Base-by-base conservation (phyloP, 2,329 filamentous ascomycete species). In the Trichoderma gracile region DNA sequence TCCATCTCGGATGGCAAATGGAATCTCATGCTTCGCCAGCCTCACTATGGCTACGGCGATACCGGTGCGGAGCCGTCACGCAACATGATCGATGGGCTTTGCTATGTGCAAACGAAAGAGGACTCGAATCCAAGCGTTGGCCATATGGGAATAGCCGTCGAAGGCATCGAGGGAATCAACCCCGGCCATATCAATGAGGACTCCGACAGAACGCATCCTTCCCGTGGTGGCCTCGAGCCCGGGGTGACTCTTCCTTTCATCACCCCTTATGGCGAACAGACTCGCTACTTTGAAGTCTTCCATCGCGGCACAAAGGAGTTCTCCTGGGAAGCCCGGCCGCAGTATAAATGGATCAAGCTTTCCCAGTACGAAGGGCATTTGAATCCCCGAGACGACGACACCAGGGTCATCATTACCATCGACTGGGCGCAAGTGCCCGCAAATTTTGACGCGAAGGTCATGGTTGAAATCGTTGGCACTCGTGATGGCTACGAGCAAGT, bases 21-120 rank as follows among this genome's bases (percentile, higher is more conserved):
- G 84, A 80, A 81, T 66, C 77, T 84, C 70, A 83, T 86, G 66
- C 76, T 86, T 71, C 77, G 81, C 23, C 84, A 81, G 68, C 74
- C 77, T 1, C 79, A 80, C 67, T 80, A 79, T 50, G 74, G 87
- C 68, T 83, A 83, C 8, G 66, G 66, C 5, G 65, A 66, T 21
- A 67, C 59, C 7, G 67, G 69, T 1, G 66, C 65, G 2, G 65
- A 68, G 19, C 81, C 83, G 2, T 78, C 86, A 2, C 77, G 82
- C 5, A 87, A 84, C 69, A 82, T 86, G 72, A 78, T 81, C 25
- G 74, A 78, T 3, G 85, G 87, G 8, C 76, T 83, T 10, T 82
- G 80, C 52, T 86, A 83, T 68, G 80, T 85, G 1, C 81, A 84
- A 67, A 75, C 77, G 0, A 72, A 75, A 21, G 82, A 86, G 60